Evolutionary conservation across 331 rosid species (phyloP).

Genomic region (Arachis monticola): DNA sequence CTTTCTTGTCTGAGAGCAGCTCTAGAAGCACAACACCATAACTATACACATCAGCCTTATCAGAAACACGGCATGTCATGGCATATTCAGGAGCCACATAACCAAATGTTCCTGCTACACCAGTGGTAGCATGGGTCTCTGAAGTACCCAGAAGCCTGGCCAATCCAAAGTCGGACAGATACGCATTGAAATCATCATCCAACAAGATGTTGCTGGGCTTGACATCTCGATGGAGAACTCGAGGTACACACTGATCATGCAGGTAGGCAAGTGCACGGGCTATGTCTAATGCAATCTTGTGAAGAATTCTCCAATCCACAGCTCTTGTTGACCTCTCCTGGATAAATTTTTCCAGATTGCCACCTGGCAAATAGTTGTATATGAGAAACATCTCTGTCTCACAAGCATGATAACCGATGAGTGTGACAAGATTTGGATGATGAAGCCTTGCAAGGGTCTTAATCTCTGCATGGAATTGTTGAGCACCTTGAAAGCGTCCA

Average conservation of each 20-base stretch:
- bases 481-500: conserved; percentile 91
- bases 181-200: conserved; percentile 84
- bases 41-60: conserved; percentile 93
- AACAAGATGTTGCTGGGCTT: conserved; percentile 92
- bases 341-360: conserved; percentile 86
- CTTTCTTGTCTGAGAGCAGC: conserved; percentile 91
- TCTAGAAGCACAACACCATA: conserved; percentile 97
- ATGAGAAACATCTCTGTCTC: conserved; percentile 92
- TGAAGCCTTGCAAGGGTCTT: conserved; percentile 90
- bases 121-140: conserved; percentile 96
- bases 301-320: conserved; percentile 87
- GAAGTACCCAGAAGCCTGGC: conserved; percentile 94
- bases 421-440: conserved; percentile 82
- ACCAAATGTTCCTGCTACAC: conserved; percentile 96
- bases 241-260: conserved; percentile 89
- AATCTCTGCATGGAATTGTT: conserved; percentile 86
- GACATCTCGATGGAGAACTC: conserved; percentile 92
- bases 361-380: conserved; percentile 85
- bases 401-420: conserved; percentile 89
- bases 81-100: conserved; percentile 98
- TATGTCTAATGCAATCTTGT: conserved; percentile 92
- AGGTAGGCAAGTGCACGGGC: conserved; percentile 90
- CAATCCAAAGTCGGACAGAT: conserved; percentile 91
- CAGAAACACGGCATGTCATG: conserved; percentile 96
- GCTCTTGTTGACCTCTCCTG: conserved; percentile 87